A percentile compares a stretch with the other conserved stretches of the same genome.
Conservation (phyloP, 164 flowering plant species). For the Umbilicus rupestris region DNA sequence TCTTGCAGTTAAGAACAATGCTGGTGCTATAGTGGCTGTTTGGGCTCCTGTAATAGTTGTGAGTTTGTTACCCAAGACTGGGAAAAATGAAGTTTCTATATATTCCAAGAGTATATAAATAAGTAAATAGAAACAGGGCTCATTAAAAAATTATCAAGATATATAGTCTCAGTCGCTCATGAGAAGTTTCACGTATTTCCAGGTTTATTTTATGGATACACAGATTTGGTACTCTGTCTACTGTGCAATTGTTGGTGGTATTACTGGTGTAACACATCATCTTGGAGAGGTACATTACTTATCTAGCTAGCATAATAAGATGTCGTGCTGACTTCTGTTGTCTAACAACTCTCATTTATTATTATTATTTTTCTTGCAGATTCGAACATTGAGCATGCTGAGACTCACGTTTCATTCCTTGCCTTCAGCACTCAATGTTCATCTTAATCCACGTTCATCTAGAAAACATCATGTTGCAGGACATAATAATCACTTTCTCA, state of each 20-base stretch:
- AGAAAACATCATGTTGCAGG: conserved; percentile 25
- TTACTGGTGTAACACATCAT: conserved; percentile 63
- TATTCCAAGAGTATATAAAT: neutral
- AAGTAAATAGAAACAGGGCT: neutral
- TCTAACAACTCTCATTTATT: neutral
- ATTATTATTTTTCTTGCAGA: conserved; percentile 26
- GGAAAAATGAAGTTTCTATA: neutral
- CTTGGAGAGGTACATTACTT: conserved; percentile 73
- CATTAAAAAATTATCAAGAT: neutral
- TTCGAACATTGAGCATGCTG: conserved; percentile 84
- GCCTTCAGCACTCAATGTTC: conserved; percentile 62
- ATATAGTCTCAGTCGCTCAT: conserved; percentile 8
- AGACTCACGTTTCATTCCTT: conserved; percentile 68
- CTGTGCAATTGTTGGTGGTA: conserved; percentile 53
- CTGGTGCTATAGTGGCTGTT: conserved; percentile 80
- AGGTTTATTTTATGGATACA: conserved; percentile 72
- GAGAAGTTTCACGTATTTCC: conserved; percentile 2
- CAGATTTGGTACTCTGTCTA: conserved; percentile 74
- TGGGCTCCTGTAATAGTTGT: conserved; percentile 93
- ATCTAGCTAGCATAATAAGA: neutral
- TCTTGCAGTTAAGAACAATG: conserved; percentile 68
- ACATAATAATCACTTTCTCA: conserved; percentile 22
- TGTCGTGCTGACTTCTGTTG: conserved; percentile 9
- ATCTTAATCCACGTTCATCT: conserved; percentile 46
- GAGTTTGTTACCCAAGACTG: conserved; percentile 27